Percentiles rank a stretch among this genome's conserved stretches.
Evolutionary conservation across 345 rosid species (phyloP).

Genomic region (Acer yangbiense): DNA sequence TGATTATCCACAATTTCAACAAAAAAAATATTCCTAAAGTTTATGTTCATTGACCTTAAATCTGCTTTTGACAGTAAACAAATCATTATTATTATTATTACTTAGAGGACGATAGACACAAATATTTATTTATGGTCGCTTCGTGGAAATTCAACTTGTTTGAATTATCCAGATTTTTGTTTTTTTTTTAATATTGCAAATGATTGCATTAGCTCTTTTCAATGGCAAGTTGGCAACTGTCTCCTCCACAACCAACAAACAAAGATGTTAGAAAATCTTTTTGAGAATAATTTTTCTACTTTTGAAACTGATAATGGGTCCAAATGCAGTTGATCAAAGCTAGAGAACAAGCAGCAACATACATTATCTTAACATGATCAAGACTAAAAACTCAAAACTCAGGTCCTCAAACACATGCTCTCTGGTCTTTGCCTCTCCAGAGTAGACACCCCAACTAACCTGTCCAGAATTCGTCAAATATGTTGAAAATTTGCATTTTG

Average conservation of each 20-base stretch:
- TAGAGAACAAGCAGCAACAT: neutral
- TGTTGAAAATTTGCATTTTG: neutral
- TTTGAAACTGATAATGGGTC: conserved; percentile 3
- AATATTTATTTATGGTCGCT: neutral
- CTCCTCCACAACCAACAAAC: neutral
- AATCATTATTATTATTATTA: no score
- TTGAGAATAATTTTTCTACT: neutral
- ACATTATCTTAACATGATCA: neutral
- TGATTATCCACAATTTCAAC: no score
- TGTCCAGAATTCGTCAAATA: neutral
- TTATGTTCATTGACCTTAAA: no score
- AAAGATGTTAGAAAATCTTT: neutral
- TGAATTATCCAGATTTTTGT: neutral
- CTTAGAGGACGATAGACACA: neutral
- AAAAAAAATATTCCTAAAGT: no score
- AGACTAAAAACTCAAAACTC: neutral
- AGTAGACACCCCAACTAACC: neutral
- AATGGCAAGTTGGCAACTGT: neutral
- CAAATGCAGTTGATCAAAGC: neutral
- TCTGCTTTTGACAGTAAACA: neutral
- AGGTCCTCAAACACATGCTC: neutral
- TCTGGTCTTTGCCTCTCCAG: neutral
- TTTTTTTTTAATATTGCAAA: neutral
- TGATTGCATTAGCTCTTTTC: neutral
- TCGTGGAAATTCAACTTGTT: neutral